Evolutionary conservation across 768 basidiomycete genomes (phyloP), one percentile per base, ranked within the genome.

Genomic region (Inosperma sp.): DNA sequence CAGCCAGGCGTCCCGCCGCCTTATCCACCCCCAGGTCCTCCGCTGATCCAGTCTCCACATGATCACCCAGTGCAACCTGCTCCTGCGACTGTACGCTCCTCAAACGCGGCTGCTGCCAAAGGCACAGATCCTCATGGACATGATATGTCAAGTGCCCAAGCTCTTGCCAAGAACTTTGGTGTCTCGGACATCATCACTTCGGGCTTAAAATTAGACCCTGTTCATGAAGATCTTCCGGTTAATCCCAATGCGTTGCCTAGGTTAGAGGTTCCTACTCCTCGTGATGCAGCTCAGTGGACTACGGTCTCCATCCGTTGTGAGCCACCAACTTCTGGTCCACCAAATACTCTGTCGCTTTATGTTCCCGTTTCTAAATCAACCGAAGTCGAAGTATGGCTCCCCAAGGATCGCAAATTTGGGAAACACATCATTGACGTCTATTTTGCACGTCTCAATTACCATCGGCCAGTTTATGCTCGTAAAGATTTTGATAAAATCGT

Each of bases 101-200:
- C 39, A 53, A 35, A 51, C 35, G 42, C 41, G 12, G 51, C 68
- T 40, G 69, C 78, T 49, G 78, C 82, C 59, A 86, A 82, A 62
- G 88, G 87, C 43, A 80, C 83, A 56, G 90, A 92, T 62, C 90
- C 90, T 3, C 79, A 85, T 53, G 78, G 82, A 5, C 83, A 88
- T 56, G 87, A 93, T 65, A 78, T 91, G 75, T 85, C 87, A 43
- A 82, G 77, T 62, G 77, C 84, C 6, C 80, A 79, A 56, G 81
- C 85, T 21, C 77, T 90, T 42, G 88, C 86, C 34, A 86, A 83
- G 67, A 82, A 76, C 61, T 91, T 91, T 60, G 88, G 88, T 41
- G 88, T 91, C 23, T 79, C 83, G 43, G 72, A 81, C 22, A 76
- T 77, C 35, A 88, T 91, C 56, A 80, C 88, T 45, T 78, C 71